Conservation (phyloP, 2,329 filamentous ascomycete genomes). For the Botrytis tulipae region DNA sequence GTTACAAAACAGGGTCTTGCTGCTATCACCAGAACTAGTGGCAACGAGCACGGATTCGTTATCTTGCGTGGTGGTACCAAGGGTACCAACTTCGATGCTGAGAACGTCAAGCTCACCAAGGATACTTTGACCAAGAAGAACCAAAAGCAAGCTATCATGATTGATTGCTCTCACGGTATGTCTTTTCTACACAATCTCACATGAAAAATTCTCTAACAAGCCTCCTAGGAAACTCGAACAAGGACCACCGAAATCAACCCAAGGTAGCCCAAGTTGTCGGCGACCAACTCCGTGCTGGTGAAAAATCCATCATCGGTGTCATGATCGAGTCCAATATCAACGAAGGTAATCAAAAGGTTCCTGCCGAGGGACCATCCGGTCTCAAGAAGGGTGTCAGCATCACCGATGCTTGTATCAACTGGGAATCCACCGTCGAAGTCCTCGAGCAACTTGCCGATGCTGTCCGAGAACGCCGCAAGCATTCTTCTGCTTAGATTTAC, state of each 20-base stretch:
- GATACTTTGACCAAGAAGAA: constrained; percentile 78
- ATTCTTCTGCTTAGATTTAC: constrained; percentile 1
- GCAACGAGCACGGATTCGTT: constrained; percentile 97
- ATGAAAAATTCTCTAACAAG: constrained; percentile 6
- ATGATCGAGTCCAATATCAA: constrained; percentile 99
- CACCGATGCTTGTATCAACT: constrained; percentile 93
- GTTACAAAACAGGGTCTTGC: constrained; percentile 97
- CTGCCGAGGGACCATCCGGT: constrained; percentile 71
- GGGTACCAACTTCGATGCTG: constrained; percentile 90
- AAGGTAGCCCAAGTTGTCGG: constrained; percentile 80
- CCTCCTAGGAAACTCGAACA: constrained; percentile 80
- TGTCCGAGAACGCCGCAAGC: constrained; percentile 67
- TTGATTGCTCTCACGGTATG: constrained; percentile 94
- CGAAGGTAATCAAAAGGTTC: constrained; percentile 87
- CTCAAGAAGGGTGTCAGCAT: constrained; percentile 91
- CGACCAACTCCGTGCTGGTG: constrained; percentile 83
- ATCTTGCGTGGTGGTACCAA: constrained; percentile 89
- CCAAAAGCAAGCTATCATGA: constrained; percentile 88
- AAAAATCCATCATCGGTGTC: constrained; percentile 87
- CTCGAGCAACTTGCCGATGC: constrained; percentile 84
- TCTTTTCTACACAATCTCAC: constrained; percentile 18
- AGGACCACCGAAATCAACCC: constrained; percentile 96
- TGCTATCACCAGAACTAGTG: constrained; percentile 87
- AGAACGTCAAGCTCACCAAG: constrained; percentile 75
- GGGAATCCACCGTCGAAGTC: constrained; percentile 79